Evolutionary conservation across 169 alveolate genomes (phyloP).

Genomic region (Sarcocystis neurona): DNA sequence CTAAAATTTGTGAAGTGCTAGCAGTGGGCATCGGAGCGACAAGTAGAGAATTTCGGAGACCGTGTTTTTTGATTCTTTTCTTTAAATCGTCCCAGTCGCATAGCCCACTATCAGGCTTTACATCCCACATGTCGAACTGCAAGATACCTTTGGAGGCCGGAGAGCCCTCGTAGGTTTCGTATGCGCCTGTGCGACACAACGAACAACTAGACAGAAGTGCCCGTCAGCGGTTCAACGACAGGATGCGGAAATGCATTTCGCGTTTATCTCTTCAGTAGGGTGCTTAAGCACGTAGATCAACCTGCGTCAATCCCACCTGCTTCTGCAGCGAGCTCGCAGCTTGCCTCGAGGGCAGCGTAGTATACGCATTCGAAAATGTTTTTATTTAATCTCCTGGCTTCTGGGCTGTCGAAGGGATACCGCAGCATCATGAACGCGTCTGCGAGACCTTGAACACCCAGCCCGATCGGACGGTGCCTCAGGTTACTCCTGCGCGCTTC

Average conservation of each 20-base stretch:
- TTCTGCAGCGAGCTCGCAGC: constrained; percentile 92
- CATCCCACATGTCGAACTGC: constrained; percentile 97
- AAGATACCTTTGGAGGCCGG: constrained; percentile 96
- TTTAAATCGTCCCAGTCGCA: constrained; percentile 96
- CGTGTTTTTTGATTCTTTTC: constrained; percentile 86
- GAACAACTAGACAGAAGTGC: too few relatives aligned
- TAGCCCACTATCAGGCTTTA: constrained; percentile 64
- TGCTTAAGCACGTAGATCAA: not conserved
- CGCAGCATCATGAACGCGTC: constrained; percentile 95
- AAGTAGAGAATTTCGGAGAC: constrained; percentile 95
- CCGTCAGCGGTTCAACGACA: too few relatives aligned
- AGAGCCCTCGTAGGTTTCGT: constrained; percentile 94
- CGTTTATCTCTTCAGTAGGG: not conserved
- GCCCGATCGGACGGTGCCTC: constrained; percentile 98
- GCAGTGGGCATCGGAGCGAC: constrained; percentile 99
- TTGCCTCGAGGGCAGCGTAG: constrained; percentile 94
- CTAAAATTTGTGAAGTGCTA: constrained; percentile 95
- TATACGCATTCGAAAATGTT: constrained; percentile 97
- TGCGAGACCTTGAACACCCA: constrained; percentile 99
- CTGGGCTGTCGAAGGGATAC: constrained; percentile 94
- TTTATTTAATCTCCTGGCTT: constrained; percentile 90
- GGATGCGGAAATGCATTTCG: too few relatives aligned
- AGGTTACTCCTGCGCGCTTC: constrained; percentile 93
- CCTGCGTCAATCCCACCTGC: constrained; percentile 75
- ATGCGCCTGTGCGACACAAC: constrained; percentile 77